Percentiles rank a stretch among this genome's conserved stretches.
Evolutionary conservation across 257 asterid species (phyloP).

Genomic region (Linderniella brevidens): DNA sequence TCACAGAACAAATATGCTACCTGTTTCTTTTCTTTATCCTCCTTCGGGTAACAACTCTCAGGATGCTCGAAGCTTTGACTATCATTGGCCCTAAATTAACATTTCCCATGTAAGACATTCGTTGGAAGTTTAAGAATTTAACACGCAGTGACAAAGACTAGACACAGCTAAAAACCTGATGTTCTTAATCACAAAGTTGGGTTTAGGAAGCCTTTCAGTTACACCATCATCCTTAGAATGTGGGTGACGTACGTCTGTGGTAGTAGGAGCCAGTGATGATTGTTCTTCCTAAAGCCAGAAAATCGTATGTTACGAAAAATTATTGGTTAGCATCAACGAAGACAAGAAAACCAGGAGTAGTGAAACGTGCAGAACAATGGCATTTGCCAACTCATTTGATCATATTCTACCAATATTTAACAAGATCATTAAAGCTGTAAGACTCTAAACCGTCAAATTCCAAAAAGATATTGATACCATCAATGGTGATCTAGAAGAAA

Average conservation of each 20-base stretch:
- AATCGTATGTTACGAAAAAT: constrained; percentile 10
- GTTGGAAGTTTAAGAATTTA: neutral
- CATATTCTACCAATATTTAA: too few relatives aligned
- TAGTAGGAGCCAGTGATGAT: constrained; percentile 22
- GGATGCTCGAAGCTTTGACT: constrained; percentile 27
- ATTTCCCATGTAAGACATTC: constrained; percentile 7
- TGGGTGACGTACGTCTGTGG: constrained; percentile 24
- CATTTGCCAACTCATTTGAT: too few relatives aligned
- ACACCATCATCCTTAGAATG: constrained; percentile 29
- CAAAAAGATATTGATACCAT: constrained; percentile 17
- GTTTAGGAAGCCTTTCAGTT: constrained; percentile 28
- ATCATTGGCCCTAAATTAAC: constrained; percentile 31
- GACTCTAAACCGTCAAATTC: too few relatives aligned
- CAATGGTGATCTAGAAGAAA: constrained; percentile 28
- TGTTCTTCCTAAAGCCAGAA: constrained; percentile 40
- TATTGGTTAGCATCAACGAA: neutral
- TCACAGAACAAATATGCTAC: constrained; percentile 24
- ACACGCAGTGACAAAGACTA: neutral
- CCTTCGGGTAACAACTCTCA: constrained; percentile 24
- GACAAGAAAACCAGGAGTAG: neutral
- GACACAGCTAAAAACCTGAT: neutral
- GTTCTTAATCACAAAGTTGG: constrained; percentile 16
- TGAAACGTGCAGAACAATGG: too few relatives aligned
- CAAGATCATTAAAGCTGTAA: too few relatives aligned
- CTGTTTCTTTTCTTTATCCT: constrained; percentile 23